phyloP scores from a whole-genome alignment of 441 rosid species.

The Hypseocharis bilobata region DNA sequence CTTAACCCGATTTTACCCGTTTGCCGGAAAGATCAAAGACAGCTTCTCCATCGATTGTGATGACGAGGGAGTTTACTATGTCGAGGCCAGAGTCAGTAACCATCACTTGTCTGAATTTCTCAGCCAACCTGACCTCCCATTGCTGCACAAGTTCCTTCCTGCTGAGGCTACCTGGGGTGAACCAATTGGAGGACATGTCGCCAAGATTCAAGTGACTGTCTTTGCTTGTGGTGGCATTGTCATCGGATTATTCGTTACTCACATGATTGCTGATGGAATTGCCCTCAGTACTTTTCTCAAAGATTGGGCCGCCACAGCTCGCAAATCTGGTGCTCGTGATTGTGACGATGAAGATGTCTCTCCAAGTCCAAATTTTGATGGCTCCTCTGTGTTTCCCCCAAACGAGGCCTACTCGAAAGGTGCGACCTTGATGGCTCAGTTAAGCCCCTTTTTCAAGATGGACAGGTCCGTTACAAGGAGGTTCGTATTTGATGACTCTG shows the following conservation, averaged over 20 bases:
- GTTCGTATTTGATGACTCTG: conserved; percentile 1
- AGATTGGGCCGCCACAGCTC: neutral
- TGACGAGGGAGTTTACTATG: conserved; percentile 25
- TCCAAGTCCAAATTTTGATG: conserved; percentile 8
- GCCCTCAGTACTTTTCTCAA: conserved; percentile 12
- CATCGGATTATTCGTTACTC: conserved; percentile 14
- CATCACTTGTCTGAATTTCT: conserved; percentile 27
- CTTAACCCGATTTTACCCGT: conserved; percentile 28
- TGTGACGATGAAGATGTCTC: too few species aligned
- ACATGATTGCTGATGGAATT: conserved; percentile 13
- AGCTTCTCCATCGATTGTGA: conserved; percentile 28
- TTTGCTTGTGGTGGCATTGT: conserved; percentile 21
- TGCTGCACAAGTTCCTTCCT: conserved; percentile 20
- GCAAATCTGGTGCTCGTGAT: too few species aligned
- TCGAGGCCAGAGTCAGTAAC: conserved; percentile 24
- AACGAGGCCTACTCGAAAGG: neutral
- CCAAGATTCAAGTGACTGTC: conserved; percentile 20
- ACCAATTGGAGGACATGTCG: neutral
- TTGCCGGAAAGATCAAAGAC: conserved; percentile 28
- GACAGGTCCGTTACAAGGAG: conserved; percentile 6
- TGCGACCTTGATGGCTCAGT: neutral
- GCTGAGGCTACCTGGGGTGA: neutral
- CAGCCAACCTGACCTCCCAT: conserved; percentile 7
- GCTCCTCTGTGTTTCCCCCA: conserved; percentile 10
- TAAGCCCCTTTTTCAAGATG: conserved; percentile 13